These are phyloP conservation scores for Aspergillus ustus DNA, from an alignment of 2,329 filamentous ascomycete genomes.

Conservation along the genomic window DNA sequence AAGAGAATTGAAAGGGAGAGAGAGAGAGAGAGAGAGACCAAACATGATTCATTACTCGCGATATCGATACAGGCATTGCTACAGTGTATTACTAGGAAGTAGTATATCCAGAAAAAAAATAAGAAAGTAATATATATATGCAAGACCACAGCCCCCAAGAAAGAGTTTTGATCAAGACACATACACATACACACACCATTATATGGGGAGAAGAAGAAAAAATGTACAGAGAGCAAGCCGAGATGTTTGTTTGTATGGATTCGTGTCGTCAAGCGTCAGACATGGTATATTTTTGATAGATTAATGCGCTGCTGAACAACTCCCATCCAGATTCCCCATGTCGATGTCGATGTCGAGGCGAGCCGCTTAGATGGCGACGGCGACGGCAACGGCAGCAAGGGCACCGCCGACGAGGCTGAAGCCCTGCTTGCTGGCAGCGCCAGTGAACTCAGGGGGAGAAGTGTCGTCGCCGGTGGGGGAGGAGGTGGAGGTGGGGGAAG, in stretches of 20 bases:
- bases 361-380: conserved; percentile 18
- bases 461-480: conserved; percentile 9
- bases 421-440: conserved; percentile 19
- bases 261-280: conserved; percentile 5
- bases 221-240: background rate
- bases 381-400: conserved; percentile 19
- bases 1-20: background rate
- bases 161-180: background rate
- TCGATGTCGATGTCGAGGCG: background rate
- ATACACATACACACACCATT: background rate
- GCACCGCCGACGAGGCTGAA: conserved; percentile 18
- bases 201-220: background rate
- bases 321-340: background rate
- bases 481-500: conserved; percentile 7
- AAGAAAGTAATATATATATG: background rate
- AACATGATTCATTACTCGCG: conserved; percentile 11
- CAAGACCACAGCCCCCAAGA: background rate
- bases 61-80: conserved; percentile 13
- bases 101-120: conserved; percentile 3
- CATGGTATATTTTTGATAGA: background rate
- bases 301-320: background rate
- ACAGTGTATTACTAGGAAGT: conserved; percentile 8
- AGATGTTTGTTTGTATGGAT: background rate
- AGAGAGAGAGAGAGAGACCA: background rate
- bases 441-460: conserved; percentile 15